Conservation (phyloP, 176 grass and related monocot genomes). For the bread wheat (Triticum aestivum) region DNA sequence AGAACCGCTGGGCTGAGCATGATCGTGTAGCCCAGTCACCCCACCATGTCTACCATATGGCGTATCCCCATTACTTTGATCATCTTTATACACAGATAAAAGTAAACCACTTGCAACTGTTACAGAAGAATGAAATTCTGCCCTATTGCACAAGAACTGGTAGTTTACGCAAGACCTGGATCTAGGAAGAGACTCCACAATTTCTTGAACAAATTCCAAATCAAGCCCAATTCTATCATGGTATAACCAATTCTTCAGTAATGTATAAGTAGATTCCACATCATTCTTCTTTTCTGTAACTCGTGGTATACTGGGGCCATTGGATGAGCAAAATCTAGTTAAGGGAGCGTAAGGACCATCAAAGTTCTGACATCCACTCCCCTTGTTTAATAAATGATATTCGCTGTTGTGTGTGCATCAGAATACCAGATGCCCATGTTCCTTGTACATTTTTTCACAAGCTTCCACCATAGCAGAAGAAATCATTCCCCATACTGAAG, state of each 20-base stretch:
- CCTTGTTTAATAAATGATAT: neutral
- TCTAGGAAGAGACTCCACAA: slow-evolving; percentile 84
- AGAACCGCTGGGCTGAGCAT: slow-evolving; percentile 35
- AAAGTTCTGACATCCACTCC: slow-evolving; percentile 34
- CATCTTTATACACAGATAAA: slow-evolving; percentile 48
- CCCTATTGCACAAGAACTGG: slow-evolving; percentile 65
- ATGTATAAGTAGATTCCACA: slow-evolving; percentile 52
- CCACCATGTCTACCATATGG: slow-evolving; percentile 43
- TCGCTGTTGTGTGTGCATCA: slow-evolving; percentile 53
- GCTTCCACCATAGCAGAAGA: slow-evolving; percentile 66
- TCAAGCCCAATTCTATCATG: slow-evolving; percentile 84
- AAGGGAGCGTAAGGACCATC: slow-evolving; percentile 40
- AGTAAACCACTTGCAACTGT: slow-evolving; percentile 78
- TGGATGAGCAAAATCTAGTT: neutral
- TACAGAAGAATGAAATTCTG: slow-evolving; percentile 52
- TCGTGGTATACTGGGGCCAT: slow-evolving; percentile 40
- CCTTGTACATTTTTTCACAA: slow-evolving; percentile 68
- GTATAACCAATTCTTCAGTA: slow-evolving; percentile 79
- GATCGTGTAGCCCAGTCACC: slow-evolving; percentile 35
- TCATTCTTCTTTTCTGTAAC: slow-evolving; percentile 60
- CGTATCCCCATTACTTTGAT: slow-evolving; percentile 37
- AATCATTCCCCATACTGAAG: slow-evolving; percentile 80
- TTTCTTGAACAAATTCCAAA: slow-evolving; percentile 89
- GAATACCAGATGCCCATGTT: slow-evolving; percentile 72
- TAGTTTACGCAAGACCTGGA: slow-evolving; percentile 62